Evolutionary conservation across 148 eudicot species (phyloP), one percentile per base, ranked within the genome.

Genomic region (Dianthus caryophyllus): DNA sequence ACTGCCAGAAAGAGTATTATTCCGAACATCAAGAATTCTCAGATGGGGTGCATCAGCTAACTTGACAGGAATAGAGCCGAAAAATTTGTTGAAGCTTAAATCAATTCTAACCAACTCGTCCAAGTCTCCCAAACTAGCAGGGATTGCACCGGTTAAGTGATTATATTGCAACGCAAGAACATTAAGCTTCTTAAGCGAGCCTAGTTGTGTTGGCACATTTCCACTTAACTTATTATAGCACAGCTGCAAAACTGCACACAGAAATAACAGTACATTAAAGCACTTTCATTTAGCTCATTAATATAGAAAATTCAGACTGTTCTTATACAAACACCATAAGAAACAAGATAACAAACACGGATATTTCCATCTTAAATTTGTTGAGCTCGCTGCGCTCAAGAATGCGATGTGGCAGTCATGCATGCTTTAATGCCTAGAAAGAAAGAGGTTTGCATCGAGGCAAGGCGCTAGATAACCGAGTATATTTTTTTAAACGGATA

Each of bases 151-250:
- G 22, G 72, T 84, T 50, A 91, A 68, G 60, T 71, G 78, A 79
- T 91, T 91, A 68, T 81, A 84, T 75, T 87, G 90, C 48, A 91
- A 70, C 67, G 96, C 93, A 27, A 91, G 84, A 71, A 88, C 90
- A 72, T 67, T 79, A 21, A 91, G 97, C 75, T 88, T 84, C 84
- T 81, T 85, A 29, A 88, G 76, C 9, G 82, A 82, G 36, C 96
- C 93, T 20, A 91, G 74, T 68, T 85, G 88, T 59, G 88, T 82
- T 24, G 97, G 96, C 59, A 88, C 78, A 70, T 81, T 84, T 69
- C 96, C 96, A 18, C 67, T 77, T 56, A 91, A 76, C 77, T 88
- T 79, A 80, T 91, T 91, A 72, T 88, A 88, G 76, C 89, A 82
- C 27, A 91, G 83, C 78, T 91, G 96, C 80, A 91, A 57, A 59